Conservation (phyloP, 768 basidiomycete species). For the Lactarius hatsudake region DNA sequence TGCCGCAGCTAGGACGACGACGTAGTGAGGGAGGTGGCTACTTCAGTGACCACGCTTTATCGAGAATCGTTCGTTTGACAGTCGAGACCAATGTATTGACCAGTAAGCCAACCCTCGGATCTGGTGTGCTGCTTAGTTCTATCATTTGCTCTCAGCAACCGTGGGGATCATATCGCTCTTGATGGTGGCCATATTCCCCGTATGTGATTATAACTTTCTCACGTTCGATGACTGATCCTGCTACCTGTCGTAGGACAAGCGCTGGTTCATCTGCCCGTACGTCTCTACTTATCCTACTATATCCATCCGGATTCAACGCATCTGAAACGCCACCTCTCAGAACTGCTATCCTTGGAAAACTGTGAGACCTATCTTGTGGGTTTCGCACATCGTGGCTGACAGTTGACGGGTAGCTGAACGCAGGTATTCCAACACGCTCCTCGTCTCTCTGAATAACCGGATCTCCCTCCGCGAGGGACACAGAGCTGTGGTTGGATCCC, state of each 20-base stretch:
- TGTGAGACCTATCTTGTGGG: too few relatives aligned
- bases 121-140: neutral
- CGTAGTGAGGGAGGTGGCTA: neutral
- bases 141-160: neutral
- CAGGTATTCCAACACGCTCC: slow-evolving; percentile 17
- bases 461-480: neutral
- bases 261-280: neutral
- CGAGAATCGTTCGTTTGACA: slow-evolving; percentile 29
- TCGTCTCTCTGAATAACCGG: slow-evolving; percentile 18
- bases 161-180: neutral
- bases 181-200: slow-evolving; percentile 1
- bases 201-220: neutral
- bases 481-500: too few relatives aligned
- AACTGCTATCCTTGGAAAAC: too few relatives aligned
- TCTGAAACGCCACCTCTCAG: too few relatives aligned
- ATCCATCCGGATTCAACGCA: neutral
- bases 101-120: neutral
- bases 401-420: too few relatives aligned
- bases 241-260: neutral
- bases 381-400: too few relatives aligned
- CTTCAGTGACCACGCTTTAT: slow-evolving; percentile 13
- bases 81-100: slow-evolving; percentile 31
- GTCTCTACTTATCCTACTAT: too few relatives aligned
- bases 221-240: neutral
- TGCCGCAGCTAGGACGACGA: neutral